Evolutionary conservation across 1,139 yeast species (phyloP).

Genomic region (Meyerozyma elateridarum): DNA sequence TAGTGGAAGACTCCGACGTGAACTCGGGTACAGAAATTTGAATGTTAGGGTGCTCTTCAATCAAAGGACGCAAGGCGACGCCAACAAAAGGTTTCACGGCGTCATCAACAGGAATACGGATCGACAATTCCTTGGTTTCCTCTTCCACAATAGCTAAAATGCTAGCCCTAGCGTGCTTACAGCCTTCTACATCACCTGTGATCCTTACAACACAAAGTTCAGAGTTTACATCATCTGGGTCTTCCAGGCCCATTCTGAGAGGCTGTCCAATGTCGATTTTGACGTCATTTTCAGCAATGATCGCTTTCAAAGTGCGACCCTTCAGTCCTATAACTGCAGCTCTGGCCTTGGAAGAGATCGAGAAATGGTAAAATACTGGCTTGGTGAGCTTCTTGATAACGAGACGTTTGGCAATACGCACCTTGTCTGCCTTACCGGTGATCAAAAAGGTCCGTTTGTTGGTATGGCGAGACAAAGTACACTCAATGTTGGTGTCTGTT

Average conservation of each 20-base stretch:
- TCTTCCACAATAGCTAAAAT: constrained; percentile 73
- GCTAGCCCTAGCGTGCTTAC: constrained; percentile 64
- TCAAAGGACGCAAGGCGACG: constrained; percentile 18
- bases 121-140: constrained; percentile 56
- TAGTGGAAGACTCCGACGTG: constrained; percentile 24
- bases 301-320: constrained; percentile 79
- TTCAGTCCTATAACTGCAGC: constrained; percentile 84
- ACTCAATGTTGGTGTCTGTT: constrained; percentile 70
- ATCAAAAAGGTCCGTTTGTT: constrained; percentile 83
- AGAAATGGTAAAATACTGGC: constrained; percentile 58
- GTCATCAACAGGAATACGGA: constrained; percentile 45
- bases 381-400: constrained; percentile 74
- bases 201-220: constrained; percentile 57
- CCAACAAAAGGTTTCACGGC: constrained; percentile 51
- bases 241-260: constrained; percentile 24
- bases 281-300: constrained; percentile 66
- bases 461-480: constrained; percentile 73
- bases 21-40: constrained; percentile 34
- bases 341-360: constrained; percentile 75
- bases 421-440: constrained; percentile 69
- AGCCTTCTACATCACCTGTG: constrained; percentile 85
- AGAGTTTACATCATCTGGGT: constrained; percentile 47
- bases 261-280: constrained; percentile 67
- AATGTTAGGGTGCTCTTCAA: constrained; percentile 21
- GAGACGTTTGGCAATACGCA: constrained; percentile 69